Evolutionary conservation across 2,329 filamentous ascomycete genomes (phyloP), one percentile per base, ranked within the genome.

Genomic region (Claviceps sp.): DNA sequence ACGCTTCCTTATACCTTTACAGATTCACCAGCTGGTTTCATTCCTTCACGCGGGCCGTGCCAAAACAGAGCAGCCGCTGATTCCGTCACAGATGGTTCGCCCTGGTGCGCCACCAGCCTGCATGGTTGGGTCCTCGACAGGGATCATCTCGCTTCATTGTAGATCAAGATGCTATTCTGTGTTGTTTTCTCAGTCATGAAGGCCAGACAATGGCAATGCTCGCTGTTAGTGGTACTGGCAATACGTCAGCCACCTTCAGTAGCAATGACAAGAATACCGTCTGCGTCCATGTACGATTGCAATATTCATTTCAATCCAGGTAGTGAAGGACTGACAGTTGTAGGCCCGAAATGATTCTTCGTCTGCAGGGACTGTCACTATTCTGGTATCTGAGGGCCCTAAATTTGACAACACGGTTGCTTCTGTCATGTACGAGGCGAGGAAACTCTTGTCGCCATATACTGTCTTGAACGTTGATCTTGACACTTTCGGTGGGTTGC

Each of bases 121-220:
- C 89, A 1, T 97, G 91, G 91, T 71, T 95, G 11, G 88, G 85
- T 7, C 91, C 91, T n/a, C 75, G 88, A 41, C 90, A 96, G 64
- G 90, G 90, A 13, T 81, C 78, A 55, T 67, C 71, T 3, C 70
- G 70, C 0, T 85, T 95, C 52, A 69, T 71, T 4, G 71, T 90
- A 4, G 84, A 88, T 55, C 86, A 89, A 59, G 86, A 94, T 60
- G 88, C 82, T 1, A 68, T 96, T 2, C 63, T 95, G 18, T 82
- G 84, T 54, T 86, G 87, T 0, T 95, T 96, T 59, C 70, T 95
- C 22, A 83, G 81, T 24, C 65, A 72, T 0, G 73, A 85, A 57
- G 90, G 91, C 0, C 75, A 81, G 22, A 84, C 88, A 64, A 68
- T 96, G 5, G 86, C 90, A 1, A 67, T 95, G 8, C 72, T 96